These are phyloP conservation scores for Amoeboaphelidium protococcarum DNA, from an alignment of 371 early-diverging fungal genomes.

Conservation along the genomic window DNA sequence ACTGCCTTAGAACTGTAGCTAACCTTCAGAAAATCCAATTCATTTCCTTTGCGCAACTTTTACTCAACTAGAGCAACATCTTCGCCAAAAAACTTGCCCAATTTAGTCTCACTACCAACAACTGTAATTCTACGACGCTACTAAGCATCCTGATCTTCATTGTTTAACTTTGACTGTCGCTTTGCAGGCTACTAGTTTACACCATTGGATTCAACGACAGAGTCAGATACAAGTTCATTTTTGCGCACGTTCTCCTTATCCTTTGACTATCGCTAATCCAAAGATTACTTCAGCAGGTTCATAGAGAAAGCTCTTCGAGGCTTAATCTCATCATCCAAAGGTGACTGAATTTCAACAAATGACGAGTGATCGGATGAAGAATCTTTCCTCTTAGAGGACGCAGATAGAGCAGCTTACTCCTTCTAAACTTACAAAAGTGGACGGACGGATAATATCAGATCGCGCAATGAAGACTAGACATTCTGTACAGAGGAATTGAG, in stretches of 20 bases:
- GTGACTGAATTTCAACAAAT: not conserved
- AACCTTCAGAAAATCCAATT: not conserved
- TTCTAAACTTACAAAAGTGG: not conserved
- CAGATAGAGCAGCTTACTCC: too few species aligned
- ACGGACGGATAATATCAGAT: constrained; percentile 12
- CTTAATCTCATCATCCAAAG: not conserved
- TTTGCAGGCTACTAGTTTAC: not conserved
- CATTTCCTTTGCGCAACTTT: not conserved
- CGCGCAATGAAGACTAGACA: constrained; percentile 11
- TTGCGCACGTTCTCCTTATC: not conserved
- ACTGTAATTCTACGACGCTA: not conserved
- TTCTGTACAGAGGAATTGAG: constrained; percentile 9
- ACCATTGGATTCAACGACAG: not conserved
- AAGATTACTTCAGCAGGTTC: not conserved
- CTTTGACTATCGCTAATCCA: not conserved
- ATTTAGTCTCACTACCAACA: constrained; percentile 14
- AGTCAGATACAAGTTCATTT: not conserved
- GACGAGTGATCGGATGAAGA: too few species aligned
- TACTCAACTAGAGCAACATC: constrained; percentile 6
- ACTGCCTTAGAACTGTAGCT: not conserved
- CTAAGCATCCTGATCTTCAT: not conserved
- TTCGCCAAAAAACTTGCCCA: constrained; percentile 37
- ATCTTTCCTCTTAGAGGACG: too few species aligned
- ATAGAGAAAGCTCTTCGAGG: not conserved
- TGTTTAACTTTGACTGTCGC: not conserved